Evolutionary conservation across 2,329 filamentous ascomycete species (phyloP).

Genomic region (Amesomyces nigricolor): DNA sequence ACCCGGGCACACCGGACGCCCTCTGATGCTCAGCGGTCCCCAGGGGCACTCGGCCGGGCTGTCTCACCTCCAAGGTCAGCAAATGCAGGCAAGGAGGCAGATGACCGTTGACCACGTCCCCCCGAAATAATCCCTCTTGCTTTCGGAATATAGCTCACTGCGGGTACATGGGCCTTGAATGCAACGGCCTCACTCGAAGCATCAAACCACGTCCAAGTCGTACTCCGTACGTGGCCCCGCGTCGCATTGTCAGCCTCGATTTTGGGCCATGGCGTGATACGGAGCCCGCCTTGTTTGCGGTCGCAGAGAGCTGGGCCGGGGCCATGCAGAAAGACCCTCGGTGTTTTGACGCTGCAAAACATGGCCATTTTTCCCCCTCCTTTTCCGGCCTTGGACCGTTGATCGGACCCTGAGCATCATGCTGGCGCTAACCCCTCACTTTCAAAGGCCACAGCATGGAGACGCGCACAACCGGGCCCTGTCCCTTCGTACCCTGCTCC

Average conservation of each 20-base stretch:
- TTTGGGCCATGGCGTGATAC: not conserved
- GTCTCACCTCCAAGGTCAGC: slow-evolving; percentile 6
- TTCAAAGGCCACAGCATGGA: slow-evolving; percentile 1
- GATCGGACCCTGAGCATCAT: slow-evolving; percentile 3
- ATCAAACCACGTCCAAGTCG: not conserved
- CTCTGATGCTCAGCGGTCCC: slow-evolving; percentile 1
- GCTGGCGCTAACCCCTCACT: slow-evolving; percentile 5
- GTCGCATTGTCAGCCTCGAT: slow-evolving; percentile 21
- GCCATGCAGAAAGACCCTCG: slow-evolving; percentile 2
- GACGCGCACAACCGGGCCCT: not conserved
- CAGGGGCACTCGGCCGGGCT: not conserved
- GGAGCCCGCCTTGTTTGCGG: not conserved
- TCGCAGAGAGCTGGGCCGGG: not conserved
- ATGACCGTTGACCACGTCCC: not conserved
- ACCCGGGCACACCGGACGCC: slow-evolving; percentile 6
- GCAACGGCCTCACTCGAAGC: slow-evolving; percentile 17
- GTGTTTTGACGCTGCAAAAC: not conserved
- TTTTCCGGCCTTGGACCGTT: not conserved
- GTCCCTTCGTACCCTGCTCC: not conserved
- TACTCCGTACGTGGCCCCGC: slow-evolving; percentile 3
- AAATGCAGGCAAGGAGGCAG: slow-evolving; percentile 5
- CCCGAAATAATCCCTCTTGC: slow-evolving; percentile 2
- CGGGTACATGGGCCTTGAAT: slow-evolving; percentile 5
- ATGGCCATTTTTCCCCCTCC: not conserved
- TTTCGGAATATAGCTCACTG: slow-evolving; percentile 16